Evolutionary conservation across 495 filamentous ascomycete genomes (phyloP).

Genomic region (Neurospora sp.): DNA sequence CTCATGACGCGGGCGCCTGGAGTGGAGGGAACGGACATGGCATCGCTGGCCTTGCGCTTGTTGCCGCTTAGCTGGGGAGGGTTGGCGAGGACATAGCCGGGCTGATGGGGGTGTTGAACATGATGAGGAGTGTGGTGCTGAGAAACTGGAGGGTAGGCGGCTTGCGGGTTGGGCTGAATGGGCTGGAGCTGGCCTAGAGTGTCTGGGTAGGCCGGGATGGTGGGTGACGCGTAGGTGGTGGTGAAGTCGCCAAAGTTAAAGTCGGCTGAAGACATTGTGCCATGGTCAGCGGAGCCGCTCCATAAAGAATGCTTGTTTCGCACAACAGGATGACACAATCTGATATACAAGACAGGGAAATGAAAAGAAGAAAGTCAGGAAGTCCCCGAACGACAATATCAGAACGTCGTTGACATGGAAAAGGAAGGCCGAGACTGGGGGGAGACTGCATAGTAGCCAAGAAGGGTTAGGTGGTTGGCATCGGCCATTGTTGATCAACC

Average conservation of each 20-base stretch:
- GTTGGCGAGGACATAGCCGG: conserved; percentile 32
- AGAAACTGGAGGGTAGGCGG: conserved; percentile 26
- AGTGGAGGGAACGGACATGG: conserved; percentile 16
- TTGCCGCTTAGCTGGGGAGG: conserved; percentile 30
- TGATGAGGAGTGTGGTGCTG: conserved; percentile 20
- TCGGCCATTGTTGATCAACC: conserved; percentile 19
- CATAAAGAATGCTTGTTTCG: background rate
- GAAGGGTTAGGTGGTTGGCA: conserved; percentile 5
- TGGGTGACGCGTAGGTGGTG: conserved; percentile 37
- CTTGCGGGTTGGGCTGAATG: conserved; percentile 34
- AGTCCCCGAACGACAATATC: conserved; percentile 4
- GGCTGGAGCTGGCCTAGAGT: conserved; percentile 35
- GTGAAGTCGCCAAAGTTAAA: conserved; percentile 38
- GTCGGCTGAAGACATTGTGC: conserved; percentile 41
- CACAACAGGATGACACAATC: conserved; percentile 19
- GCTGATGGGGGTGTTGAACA: background rate
- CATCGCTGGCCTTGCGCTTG: conserved; percentile 41
- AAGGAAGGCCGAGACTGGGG: conserved; percentile 20
- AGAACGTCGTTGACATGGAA: conserved; percentile 7
- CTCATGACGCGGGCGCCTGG: conserved; percentile 25
- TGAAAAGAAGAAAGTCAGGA: background rate
- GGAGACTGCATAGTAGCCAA: conserved; percentile 12
- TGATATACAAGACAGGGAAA: conserved; percentile 8
- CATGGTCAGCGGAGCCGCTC: conserved; percentile 22
- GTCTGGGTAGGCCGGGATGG: conserved; percentile 35